Evolutionary conservation across 352 stramenopile species (phyloP).

Genomic region (Phytophthora tentaculata): DNA sequence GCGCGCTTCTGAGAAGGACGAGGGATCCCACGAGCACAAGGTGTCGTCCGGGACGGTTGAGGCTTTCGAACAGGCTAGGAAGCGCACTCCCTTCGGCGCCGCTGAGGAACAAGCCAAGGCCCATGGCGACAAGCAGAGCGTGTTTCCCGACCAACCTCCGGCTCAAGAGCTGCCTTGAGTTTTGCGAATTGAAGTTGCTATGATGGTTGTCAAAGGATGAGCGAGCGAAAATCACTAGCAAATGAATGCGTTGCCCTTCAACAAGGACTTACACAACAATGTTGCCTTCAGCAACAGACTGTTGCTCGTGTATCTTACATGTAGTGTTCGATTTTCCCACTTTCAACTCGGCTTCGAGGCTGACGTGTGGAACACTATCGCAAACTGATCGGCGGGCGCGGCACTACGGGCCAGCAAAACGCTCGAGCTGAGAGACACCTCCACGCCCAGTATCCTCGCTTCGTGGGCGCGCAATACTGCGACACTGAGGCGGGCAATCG

Average conservation of each 20-base stretch:
- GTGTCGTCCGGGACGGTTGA: slow-evolving; percentile 47
- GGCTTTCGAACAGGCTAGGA: slow-evolving; percentile 59
- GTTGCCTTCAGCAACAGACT: too few relatives aligned
- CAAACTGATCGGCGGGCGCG: too few relatives aligned
- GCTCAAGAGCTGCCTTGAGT: slow-evolving; percentile 53
- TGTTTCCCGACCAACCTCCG: slow-evolving; percentile 54
- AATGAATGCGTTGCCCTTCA: background rate
- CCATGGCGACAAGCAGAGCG: slow-evolving; percentile 46
- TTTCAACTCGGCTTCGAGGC: slow-evolving; percentile 8
- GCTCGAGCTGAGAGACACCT: slow-evolving; percentile 1
- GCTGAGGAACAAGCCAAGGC: slow-evolving; percentile 53
- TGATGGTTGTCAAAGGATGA: slow-evolving; percentile 12
- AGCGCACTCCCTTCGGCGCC: slow-evolving; percentile 61
- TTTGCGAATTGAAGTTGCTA: slow-evolving; percentile 30
- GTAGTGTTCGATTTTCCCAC: background rate
- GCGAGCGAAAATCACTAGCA: background rate
- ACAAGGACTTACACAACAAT: too few relatives aligned
- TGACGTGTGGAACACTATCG: background rate
- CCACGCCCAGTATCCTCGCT: background rate
- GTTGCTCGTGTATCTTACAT: too few relatives aligned
- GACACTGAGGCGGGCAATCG: slow-evolving; percentile 4
- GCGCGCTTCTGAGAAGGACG: slow-evolving; percentile 43
- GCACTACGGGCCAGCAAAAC: background rate
- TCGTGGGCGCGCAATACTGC: slow-evolving; percentile 21
- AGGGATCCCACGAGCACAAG: slow-evolving; percentile 46